Evolutionary conservation across 1,284 basidiomycete species (phyloP), one percentile per base, ranked within the genome.

Genomic region (Leucoagaricus sp.): DNA sequence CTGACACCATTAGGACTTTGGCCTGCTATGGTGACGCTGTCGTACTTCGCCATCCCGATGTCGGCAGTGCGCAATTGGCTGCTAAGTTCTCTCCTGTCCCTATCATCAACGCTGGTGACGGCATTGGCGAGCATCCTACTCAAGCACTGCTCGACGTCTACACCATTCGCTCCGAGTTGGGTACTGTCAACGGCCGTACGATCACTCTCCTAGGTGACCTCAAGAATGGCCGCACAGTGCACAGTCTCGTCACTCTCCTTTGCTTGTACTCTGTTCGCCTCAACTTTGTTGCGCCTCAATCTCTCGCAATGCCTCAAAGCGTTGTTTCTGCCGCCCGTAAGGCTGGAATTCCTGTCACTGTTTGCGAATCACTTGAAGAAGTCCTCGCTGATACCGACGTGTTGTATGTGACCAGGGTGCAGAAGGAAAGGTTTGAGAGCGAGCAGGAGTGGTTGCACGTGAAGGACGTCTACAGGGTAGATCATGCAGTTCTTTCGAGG

Each of bases 161-260:
- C 74, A 98, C 96, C 42, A 99, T 99, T 65, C 94, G 97, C 61
- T 96, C 94, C 49, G 97, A 99, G 75, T 84, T 99, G 44, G 97
- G 97, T 61, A 98, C 96, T 0, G 94, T 99, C 62, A 98, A 98
- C 68, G 97, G 96, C 48, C 88, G 93, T 57, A 96, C 93, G 12
- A 90, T 99, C 69, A 99, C 97, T 9, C 73, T 96, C 31, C 85
- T 99, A 8, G 97, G 97, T 58, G 97, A 99, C 73, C 82, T 99
- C 65, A 98, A 98, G 83, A 97, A 99, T 69, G 97, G 97, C 38
- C 87, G 97, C 58, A 99, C 97, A 0, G 96, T 98, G 1, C 97
- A 99, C 78, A 94, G 91, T 64, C 84, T 99, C 51, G 96, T 98
- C 65, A 92, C 92, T 42, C 81, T 99, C 8, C 84, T 99, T 6